Conservation (phyloP, 441 rosid genomes). For the Populus tomentosa region DNA sequence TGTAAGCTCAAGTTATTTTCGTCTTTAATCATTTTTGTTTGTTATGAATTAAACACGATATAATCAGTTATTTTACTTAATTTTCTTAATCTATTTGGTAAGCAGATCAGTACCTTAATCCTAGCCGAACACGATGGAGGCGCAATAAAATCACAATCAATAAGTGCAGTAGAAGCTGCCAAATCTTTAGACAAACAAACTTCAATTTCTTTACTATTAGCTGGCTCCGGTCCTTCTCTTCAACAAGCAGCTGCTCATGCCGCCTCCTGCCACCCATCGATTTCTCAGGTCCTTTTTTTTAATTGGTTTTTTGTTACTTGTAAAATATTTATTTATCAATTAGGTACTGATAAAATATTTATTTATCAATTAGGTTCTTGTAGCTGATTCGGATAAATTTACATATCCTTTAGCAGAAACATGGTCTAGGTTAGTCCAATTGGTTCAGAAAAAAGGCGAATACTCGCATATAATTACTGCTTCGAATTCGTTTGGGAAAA, state of each 20-base stretch:
- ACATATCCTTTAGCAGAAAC: constrained; percentile 72
- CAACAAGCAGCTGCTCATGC: constrained; percentile 69
- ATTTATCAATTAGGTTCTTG: constrained; percentile 52
- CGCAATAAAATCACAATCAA: constrained; percentile 45
- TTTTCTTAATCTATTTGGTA: not conserved
- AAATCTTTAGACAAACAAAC: constrained; percentile 44
- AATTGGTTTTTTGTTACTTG: not conserved
- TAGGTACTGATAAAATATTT: not conserved
- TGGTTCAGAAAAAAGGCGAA: constrained; percentile 57
- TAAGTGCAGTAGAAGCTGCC: constrained; percentile 79
- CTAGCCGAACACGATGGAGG: constrained; percentile 80
- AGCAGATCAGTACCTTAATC: constrained; percentile 70
- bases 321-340: not conserved
- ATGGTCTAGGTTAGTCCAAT: constrained; percentile 74
- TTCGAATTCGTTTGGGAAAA: constrained; percentile 86
- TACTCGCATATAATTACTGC: constrained; percentile 75
- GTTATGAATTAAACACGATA: not conserved
- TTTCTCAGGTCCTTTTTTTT: constrained; percentile 47
- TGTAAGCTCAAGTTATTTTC: constrained; percentile 20
- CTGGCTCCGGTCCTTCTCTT: constrained; percentile 82
- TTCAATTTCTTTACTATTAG: constrained; percentile 63
- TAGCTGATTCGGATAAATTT: constrained; percentile 81
- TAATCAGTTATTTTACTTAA: not conserved
- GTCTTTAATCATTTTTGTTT: not conserved
- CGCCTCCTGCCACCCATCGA: constrained; percentile 66